These are phyloP conservation scores for Tilletia indica DNA, from an alignment of 1,284 basidiomycete species.

Conservation along the genomic window DNA sequence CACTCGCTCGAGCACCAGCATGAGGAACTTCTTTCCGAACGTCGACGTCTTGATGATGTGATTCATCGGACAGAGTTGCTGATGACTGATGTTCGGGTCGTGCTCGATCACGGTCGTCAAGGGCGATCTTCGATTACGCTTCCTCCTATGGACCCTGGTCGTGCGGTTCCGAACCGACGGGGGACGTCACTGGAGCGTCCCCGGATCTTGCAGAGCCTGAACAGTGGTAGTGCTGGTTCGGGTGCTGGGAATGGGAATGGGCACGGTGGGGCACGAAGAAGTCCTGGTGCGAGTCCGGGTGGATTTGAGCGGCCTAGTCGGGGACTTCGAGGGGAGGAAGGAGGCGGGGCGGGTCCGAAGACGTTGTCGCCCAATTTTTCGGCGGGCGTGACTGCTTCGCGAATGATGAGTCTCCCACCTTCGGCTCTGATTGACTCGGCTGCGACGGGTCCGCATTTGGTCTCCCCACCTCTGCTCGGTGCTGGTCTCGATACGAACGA, in stretches of 20 bases:
- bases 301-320: neutral
- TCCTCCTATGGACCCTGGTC: neutral
- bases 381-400: neutral
- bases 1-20: conserved; percentile 37
- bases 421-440: neutral
- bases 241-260: neutral
- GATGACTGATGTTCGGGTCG: conserved; percentile 19
- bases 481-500: neutral
- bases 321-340: neutral
- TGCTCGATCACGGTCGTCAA: neutral
- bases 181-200: conserved; percentile 10
- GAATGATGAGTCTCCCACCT: conserved; percentile 1
- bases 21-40: conserved; percentile 44
- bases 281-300: neutral
- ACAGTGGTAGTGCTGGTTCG: too few relatives aligned
- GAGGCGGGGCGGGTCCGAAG: neutral
- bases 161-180: neutral
- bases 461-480: neutral
- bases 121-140: neutral
- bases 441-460: neutral
- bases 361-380: neutral
- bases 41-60: conserved; percentile 40
- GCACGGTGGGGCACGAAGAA: neutral
- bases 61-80: conserved; percentile 42
- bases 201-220: neutral